Conservation (phyloP, 768 basidiomycete species). For the Glaciozyma antarctica region DNA sequence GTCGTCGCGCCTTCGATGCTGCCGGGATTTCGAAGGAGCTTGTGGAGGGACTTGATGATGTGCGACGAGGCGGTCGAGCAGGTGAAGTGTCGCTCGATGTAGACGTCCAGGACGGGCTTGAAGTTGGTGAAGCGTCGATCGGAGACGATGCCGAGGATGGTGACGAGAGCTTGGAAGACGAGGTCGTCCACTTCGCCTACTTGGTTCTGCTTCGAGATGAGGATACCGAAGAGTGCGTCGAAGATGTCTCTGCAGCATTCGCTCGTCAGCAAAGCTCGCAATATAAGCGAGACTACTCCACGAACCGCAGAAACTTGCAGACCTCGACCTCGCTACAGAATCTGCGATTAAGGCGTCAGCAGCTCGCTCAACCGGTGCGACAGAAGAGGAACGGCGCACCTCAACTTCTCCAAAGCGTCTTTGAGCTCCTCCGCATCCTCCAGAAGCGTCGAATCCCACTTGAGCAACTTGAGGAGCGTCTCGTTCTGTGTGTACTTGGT, state of each 20-base stretch:
- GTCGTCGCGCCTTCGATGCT: slow-evolving; percentile 62
- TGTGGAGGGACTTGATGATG: slow-evolving; percentile 79
- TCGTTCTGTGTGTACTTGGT: slow-evolving; percentile 85
- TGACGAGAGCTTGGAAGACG: slow-evolving; percentile 83
- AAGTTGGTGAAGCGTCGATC: slow-evolving; percentile 94
- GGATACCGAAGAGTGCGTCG: slow-evolving; percentile 81
- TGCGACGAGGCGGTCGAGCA: slow-evolving; percentile 70
- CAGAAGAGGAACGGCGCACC: slow-evolving; percentile 52
- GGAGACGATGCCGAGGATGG: slow-evolving; percentile 80
- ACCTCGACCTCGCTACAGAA: slow-evolving; percentile 62
- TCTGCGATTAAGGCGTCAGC: not conserved
- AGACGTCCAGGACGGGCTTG: slow-evolving; percentile 82
- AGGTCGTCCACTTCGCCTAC: slow-evolving; percentile 69
- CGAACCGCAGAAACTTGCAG: slow-evolving; percentile 26
- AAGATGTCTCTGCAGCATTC: slow-evolving; percentile 69
- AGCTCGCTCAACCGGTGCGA: not conserved
- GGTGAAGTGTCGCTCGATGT: slow-evolving; percentile 74
- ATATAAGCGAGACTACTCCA: not conserved
- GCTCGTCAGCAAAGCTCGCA: not conserved
- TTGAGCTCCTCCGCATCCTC: slow-evolving; percentile 56
- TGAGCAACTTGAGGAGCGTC: slow-evolving; percentile 65
- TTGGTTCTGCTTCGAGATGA: slow-evolving; percentile 64
- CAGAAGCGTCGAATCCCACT: slow-evolving; percentile 59
- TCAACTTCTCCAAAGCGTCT: slow-evolving; percentile 68
- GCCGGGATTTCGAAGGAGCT: slow-evolving; percentile 63